These are phyloP conservation scores for Stagonosporopsis vannaccii DNA, from an alignment of 2,329 filamentous ascomycete species.

Conservation along the genomic window DNA sequence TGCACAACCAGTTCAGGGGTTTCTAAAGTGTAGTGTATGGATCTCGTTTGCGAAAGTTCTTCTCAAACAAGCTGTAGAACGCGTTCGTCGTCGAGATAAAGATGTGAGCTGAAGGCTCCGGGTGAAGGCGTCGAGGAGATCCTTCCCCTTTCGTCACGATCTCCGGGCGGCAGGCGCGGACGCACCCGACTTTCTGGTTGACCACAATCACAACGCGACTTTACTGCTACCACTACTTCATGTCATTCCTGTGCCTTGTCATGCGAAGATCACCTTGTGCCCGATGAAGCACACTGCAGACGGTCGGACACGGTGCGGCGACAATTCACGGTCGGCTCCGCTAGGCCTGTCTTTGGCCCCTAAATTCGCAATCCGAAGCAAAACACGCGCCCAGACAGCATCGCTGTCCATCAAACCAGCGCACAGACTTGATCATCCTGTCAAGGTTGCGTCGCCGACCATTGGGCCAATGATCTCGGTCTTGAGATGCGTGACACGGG, in stretches of 20 bases:
- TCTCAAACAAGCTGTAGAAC: background rate
- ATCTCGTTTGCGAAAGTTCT: background rate
- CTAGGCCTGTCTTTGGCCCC: slow-evolving; percentile 1
- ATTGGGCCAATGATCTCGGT: slow-evolving; percentile 13
- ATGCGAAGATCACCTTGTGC: background rate
- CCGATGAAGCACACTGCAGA: background rate
- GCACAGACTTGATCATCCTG: slow-evolving; percentile 8
- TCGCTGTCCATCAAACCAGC: slow-evolving; percentile 1
- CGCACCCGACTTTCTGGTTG: slow-evolving; percentile 23
- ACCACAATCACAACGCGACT: slow-evolving; percentile 13
- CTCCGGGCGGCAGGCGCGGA: slow-evolving; percentile 18
- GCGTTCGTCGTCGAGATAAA: slow-evolving; percentile 6
- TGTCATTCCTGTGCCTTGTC: background rate
- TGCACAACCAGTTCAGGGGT: background rate
- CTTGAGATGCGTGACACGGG: slow-evolving; percentile 13
- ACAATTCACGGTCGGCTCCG: background rate
- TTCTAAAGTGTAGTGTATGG: background rate
- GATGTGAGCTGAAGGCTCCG: slow-evolving; percentile 8
- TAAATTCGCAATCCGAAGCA: slow-evolving; percentile 9
- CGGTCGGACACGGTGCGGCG: slow-evolving; percentile 6
- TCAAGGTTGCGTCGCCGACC: slow-evolving; percentile 15
- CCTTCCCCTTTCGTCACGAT: slow-evolving; percentile 20
- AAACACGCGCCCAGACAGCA: slow-evolving; percentile 12
- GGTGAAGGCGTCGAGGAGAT: slow-evolving; percentile 11
- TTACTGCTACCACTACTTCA: slow-evolving; percentile 15